Percentiles rank a stretch among this genome's conserved stretches.
phyloP scores from a whole-genome alignment of 352 stramenopile genomes.

The Globisporangium acanthophoron region DNA sequence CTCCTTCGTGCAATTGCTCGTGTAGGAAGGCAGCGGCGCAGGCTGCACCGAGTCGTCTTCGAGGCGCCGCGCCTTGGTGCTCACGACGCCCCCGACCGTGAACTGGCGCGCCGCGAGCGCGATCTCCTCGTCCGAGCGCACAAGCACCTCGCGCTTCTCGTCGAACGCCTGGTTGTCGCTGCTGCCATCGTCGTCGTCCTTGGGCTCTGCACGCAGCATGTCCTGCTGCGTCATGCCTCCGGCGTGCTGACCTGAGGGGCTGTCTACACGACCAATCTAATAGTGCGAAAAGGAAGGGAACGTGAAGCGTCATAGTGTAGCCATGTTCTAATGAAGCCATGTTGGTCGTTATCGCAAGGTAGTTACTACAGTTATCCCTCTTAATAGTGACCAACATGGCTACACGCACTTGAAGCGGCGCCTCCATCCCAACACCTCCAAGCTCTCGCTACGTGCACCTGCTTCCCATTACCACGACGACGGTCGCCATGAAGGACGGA shows the following conservation, averaged over 20 bases:
- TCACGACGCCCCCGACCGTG: slow-evolving; percentile 69
- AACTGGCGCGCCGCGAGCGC: slow-evolving; percentile 59
- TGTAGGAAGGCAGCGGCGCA: slow-evolving; percentile 27
- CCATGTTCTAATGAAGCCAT: background rate
- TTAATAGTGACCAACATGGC: no score
- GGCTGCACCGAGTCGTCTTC: slow-evolving; percentile 46
- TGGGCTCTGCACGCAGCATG: slow-evolving; percentile 49
- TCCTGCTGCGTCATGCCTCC: slow-evolving; percentile 14
- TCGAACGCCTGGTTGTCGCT: slow-evolving; percentile 32
- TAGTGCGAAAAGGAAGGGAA: no score
- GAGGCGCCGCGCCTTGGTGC: slow-evolving; percentile 73
- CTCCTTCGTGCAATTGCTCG: slow-evolving; percentile 84
- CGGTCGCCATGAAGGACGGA: slow-evolving; percentile 7
- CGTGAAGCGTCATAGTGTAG: background rate
- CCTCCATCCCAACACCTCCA: background rate
- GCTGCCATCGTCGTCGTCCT: slow-evolving; percentile 16
- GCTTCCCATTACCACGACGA: background rate
- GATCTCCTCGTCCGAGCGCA: slow-evolving; percentile 48
- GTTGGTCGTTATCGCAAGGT: background rate
- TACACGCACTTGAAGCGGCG: no score
- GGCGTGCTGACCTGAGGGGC: background rate
- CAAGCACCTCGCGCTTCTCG: slow-evolving; percentile 41
- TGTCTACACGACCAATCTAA: background rate
- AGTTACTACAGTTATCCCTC: no score
- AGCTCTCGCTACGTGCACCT: background rate